Percentiles rank a stretch among this genome's conserved stretches.
phyloP scores from a whole-genome alignment of 208 protist genomes.

The Crithidia expoeki region DNA sequence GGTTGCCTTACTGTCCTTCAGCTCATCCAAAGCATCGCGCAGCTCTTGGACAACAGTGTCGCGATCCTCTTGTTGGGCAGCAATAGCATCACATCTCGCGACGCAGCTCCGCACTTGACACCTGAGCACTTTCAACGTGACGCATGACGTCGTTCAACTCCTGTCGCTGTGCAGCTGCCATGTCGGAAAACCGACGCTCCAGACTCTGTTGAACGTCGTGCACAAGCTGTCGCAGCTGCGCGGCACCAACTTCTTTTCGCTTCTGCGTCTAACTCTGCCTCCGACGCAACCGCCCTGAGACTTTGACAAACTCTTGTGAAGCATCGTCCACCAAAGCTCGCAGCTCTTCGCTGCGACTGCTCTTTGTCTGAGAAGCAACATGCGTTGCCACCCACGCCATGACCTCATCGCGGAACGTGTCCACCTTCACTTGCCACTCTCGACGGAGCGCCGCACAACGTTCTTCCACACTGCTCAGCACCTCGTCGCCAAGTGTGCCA shows the following conservation, averaged over 20 bases:
- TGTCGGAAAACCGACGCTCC: neutral
- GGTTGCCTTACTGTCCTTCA: neutral
- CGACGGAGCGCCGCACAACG: neutral
- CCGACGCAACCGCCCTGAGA: neutral
- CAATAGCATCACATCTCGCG: conserved; percentile 8
- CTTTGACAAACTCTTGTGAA: neutral
- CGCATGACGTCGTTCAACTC: neutral
- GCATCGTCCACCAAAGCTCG: neutral
- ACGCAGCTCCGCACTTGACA: conserved; percentile 10
- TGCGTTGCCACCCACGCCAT: neutral
- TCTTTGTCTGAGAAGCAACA: neutral
- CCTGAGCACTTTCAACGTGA: neutral
- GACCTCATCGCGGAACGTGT: conserved; percentile 13
- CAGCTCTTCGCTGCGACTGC: conserved; percentile 6
- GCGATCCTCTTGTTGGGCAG: conserved; percentile 1
- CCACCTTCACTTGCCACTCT: conserved; percentile 8
- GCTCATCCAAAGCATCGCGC: conserved; percentile 9
- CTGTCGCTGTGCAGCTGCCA: neutral
- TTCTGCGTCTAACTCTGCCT: neutral
- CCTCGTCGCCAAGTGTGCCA: conserved; percentile 1
- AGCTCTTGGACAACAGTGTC: neutral
- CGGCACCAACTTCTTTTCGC: neutral
- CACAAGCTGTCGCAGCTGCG: neutral
- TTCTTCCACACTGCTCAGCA: neutral
- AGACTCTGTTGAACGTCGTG: neutral